These are phyloP conservation scores for Psilocybe mexicana DNA, from an alignment of 1,284 basidiomycete species.

Conservation along the genomic window DNA sequence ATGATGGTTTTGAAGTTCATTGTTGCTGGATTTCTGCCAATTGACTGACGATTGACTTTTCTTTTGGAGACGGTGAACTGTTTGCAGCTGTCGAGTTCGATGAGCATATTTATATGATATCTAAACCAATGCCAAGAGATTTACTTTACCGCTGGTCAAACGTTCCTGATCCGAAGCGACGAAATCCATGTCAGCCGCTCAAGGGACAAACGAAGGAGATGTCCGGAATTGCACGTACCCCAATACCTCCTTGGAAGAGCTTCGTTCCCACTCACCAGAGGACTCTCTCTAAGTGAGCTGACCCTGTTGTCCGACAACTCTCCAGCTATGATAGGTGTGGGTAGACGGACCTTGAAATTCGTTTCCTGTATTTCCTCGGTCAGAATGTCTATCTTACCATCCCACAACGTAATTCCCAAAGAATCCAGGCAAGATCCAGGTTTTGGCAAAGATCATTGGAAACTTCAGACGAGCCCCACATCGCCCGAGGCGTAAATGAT, in stretches of 20 bases:
- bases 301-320: neutral
- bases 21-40: neutral
- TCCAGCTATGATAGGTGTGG: neutral
- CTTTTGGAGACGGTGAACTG: too few species aligned
- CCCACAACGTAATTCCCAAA: too few species aligned
- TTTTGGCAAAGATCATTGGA: too few species aligned
- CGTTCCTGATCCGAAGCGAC: too few species aligned
- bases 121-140: neutral
- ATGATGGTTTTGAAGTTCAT: conserved; percentile 17
- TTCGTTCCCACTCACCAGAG: neutral
- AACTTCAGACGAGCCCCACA: too few species aligned
- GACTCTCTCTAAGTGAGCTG: neutral
- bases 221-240: neutral
- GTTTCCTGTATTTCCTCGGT: too few species aligned
- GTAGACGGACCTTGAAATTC: too few species aligned
- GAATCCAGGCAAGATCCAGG: too few species aligned
- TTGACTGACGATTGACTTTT: neutral
- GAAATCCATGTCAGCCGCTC: neutral
- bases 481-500: too few species aligned
- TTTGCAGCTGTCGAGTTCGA: too few species aligned
- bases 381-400: too few species aligned
- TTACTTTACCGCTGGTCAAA: neutral
- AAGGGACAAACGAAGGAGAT: neutral
- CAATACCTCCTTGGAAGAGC: neutral
- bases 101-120: neutral